These are phyloP conservation scores for Cyberlindnera subsufficiens DNA, from an alignment of 805 yeast species.

Conservation along the genomic window DNA sequence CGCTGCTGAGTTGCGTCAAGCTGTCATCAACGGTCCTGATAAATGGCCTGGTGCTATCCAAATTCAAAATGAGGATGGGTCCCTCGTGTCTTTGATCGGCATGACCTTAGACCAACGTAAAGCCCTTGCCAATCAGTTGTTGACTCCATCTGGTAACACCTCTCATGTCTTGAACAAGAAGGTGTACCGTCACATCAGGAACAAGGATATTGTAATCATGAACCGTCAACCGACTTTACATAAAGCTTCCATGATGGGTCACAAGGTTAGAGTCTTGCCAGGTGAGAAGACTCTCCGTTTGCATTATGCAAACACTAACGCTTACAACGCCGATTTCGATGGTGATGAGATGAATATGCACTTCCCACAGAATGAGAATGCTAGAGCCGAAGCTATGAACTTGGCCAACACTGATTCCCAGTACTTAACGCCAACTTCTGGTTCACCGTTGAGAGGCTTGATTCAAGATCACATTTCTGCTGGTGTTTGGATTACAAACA, in stretches of 20 bases:
- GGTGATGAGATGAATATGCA: conserved; percentile 99
- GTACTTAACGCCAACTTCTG: conserved; percentile 96
- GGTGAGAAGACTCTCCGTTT: conserved; percentile 94
- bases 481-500: conserved; percentile 96
- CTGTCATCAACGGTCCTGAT: conserved; percentile 96
- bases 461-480: conserved; percentile 99
- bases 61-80: conserved; percentile 93
- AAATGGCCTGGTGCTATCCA: conserved; percentile 99
- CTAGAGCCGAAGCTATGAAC: conserved; percentile 91
- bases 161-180: conserved; percentile 73
- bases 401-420: conserved; percentile 97
- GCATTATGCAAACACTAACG: conserved; percentile 98
- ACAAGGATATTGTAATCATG: conserved; percentile 94
- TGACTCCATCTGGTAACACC: conserved; percentile 71
- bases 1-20: conserved; percentile 84
- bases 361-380: conserved; percentile 97
- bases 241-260: conserved; percentile 99
- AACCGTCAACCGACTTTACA: conserved; percentile 99
- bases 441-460: conserved; percentile 96
- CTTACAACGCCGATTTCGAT: conserved; percentile 97
- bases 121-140: conserved; percentile 87
- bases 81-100: conserved; percentile 71
- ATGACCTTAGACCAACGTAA: conserved; percentile 93
- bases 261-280: conserved; percentile 92
- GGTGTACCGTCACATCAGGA: conserved; percentile 89